Evolutionary conservation across 1,284 basidiomycete species (phyloP).

Genomic region (Boletellus sp.): DNA sequence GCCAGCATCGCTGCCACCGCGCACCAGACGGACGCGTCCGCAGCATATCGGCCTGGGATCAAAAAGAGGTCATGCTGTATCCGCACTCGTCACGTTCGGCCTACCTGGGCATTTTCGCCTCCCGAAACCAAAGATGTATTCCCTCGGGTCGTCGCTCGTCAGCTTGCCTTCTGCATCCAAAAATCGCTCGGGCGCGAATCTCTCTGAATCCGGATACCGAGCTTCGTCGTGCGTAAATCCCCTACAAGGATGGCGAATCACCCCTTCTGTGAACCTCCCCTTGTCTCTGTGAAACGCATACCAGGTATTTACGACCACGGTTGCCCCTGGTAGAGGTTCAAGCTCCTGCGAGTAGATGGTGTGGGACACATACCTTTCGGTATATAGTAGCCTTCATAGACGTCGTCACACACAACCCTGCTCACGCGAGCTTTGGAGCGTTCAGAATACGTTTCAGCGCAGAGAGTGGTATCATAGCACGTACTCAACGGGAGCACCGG

Average conservation of each 20-base stretch:
- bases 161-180: constrained; percentile 15
- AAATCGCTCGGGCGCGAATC: constrained; percentile 23
- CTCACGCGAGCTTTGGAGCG: constrained; percentile 9
- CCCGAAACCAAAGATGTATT: constrained; percentile 21
- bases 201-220: constrained; percentile 12
- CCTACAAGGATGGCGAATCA: constrained; percentile 5
- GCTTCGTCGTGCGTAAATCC: constrained; percentile 16
- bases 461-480: not conserved
- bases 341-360: not conserved
- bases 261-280: accelerated
- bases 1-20: constrained; percentile 17
- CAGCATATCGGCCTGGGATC: constrained; percentile 12
- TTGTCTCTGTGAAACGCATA: not conserved
- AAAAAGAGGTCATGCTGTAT: not conserved
- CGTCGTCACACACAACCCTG: constrained; percentile 4
- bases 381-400: constrained; percentile 20
- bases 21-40: constrained; percentile 21
- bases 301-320: constrained; percentile 17
- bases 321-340: constrained; percentile 4
- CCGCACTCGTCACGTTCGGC: not conserved
- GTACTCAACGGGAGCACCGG: constrained; percentile 17
- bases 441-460: not conserved
- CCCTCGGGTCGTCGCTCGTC: constrained; percentile 11
- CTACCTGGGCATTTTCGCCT: constrained; percentile 18
- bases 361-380: constrained; percentile 16